Percentiles rank a stretch among this genome's conserved stretches.
Conservation (phyloP, 2,329 filamentous ascomycete genomes). For the Zasmidium angulare region DNA sequence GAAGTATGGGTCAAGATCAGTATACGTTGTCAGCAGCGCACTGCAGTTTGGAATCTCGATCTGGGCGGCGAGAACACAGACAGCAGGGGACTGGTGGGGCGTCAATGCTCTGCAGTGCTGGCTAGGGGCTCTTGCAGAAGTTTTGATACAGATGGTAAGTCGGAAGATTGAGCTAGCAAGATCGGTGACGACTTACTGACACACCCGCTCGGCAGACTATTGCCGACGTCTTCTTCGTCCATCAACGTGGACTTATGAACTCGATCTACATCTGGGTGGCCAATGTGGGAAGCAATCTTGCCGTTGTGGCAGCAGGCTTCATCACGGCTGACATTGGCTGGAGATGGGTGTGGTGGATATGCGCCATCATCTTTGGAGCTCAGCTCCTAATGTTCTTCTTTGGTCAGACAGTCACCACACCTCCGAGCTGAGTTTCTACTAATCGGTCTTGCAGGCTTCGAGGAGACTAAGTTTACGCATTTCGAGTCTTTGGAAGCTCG, state of each 20-base stretch:
- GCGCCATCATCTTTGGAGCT: slow-evolving; percentile 40
- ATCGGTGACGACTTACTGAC: too few relatives aligned
- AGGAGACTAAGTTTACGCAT: slow-evolving; percentile 38
- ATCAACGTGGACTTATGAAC: slow-evolving; percentile 50
- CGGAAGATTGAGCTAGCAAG: too few relatives aligned
- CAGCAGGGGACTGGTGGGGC: slow-evolving; percentile 44
- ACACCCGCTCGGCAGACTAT: slow-evolving; percentile 29
- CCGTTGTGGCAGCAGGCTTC: slow-evolving; percentile 43
- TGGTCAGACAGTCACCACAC: not conserved
- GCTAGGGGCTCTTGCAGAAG: slow-evolving; percentile 50
- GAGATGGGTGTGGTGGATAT: slow-evolving; percentile 51
- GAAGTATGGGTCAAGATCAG: slow-evolving; percentile 51
- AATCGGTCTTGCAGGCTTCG: slow-evolving; percentile 32
- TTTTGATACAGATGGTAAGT: slow-evolving; percentile 49
- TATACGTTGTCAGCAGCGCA: slow-evolving; percentile 50
- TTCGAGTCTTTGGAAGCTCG: slow-evolving; percentile 20
- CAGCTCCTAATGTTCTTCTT: slow-evolving; percentile 44
- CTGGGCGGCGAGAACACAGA: slow-evolving; percentile 49
- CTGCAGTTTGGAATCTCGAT: slow-evolving; percentile 51
- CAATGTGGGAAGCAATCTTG: slow-evolving; percentile 38
- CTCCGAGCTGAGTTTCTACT: not conserved
- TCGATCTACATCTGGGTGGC: slow-evolving; percentile 45
- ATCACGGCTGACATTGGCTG: slow-evolving; percentile 46
- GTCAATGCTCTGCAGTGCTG: slow-evolving; percentile 47
- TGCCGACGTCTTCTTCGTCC: slow-evolving; percentile 47